phyloP scores from a whole-genome alignment of 768 basidiomycete genomes.

The Hericium coralloides region DNA sequence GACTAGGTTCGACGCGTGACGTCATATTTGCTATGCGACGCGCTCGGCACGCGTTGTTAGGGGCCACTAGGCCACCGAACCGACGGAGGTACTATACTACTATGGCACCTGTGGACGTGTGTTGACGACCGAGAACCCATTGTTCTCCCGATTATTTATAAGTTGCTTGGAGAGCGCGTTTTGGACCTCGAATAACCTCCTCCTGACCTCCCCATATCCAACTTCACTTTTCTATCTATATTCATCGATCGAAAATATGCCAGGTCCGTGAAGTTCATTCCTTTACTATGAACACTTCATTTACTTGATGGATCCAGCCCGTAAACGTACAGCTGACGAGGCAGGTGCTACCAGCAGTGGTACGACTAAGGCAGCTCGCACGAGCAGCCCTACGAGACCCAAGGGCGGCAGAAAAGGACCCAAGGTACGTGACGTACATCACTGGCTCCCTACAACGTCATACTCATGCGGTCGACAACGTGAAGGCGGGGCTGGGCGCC shows the following conservation, averaged over 20 bases:
- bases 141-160: not conserved
- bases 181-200: slow-evolving; percentile 1
- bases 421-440: slow-evolving; percentile 30
- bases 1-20: not conserved
- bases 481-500: slow-evolving; percentile 24
- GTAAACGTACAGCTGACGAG: slow-evolving; percentile 38
- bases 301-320: slow-evolving; percentile 20
- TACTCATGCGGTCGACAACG: not conserved
- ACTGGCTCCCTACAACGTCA: not conserved
- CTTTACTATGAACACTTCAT: not conserved
- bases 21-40: not conserved
- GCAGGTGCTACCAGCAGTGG: slow-evolving; percentile 23
- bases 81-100: not conserved
- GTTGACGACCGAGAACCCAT: not conserved
- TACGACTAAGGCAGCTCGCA: slow-evolving; percentile 18
- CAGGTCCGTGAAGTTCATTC: not conserved
- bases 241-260: not conserved
- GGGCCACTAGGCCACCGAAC: not conserved
- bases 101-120: not conserved
- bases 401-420: slow-evolving; percentile 32
- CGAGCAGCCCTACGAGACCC: slow-evolving; percentile 16
- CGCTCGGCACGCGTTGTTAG: not conserved
- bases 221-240: not conserved
- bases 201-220: not conserved
- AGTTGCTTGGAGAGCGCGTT: not conserved